Evolutionary conservation across 2,329 filamentous ascomycete species (phyloP), one percentile per base, ranked within the genome.

Genomic region (Colletotrichum higginsianum): DNA sequence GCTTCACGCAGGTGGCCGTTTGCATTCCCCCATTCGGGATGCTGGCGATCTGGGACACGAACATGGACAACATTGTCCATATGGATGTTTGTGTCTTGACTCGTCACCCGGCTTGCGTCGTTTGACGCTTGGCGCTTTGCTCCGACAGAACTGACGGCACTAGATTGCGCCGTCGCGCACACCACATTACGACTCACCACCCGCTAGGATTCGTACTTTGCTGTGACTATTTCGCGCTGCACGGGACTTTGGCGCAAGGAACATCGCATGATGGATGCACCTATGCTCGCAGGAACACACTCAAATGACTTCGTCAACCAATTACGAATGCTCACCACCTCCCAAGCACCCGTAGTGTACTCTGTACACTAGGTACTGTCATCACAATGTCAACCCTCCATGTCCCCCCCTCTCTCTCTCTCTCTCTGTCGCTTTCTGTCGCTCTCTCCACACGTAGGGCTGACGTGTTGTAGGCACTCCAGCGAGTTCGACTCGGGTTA

Each of bases 51-150:
- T 38, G 35, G 61, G 62, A 42, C 63, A 42, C 47, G 53, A 66
- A 47, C 15, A 55, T 47, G 61, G 35, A 18, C 47, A 58, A 42
- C 61, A 56, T 61, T 55, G 64, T 18, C 47, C 52, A 35, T 44
- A 49, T 55, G 67, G 64, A 62, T 57, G 50, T 71, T 66, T 60
- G 49, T 49, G 42, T 35, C 61, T 71, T 47, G 70, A 71, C 61
- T 72, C 56, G 67, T 72, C 70, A 72, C 67, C 56, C 4, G 50
- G 70, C 55, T 72, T 72, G 70, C 70, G 70, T 72, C 44, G 26
- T 53, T 71, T 52, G 38, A 30, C 47, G 26, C 64, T 67, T 62
- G 63, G 63, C 64, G 63, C 52, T 35, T 21, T 47, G 55, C 64
- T 55, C 53, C 66, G 70, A 57, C 42, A 61, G 66, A 46, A 53